Evolutionary conservation across 768 basidiomycete genomes (phyloP).

Genomic region (Clavaria fumosa): DNA sequence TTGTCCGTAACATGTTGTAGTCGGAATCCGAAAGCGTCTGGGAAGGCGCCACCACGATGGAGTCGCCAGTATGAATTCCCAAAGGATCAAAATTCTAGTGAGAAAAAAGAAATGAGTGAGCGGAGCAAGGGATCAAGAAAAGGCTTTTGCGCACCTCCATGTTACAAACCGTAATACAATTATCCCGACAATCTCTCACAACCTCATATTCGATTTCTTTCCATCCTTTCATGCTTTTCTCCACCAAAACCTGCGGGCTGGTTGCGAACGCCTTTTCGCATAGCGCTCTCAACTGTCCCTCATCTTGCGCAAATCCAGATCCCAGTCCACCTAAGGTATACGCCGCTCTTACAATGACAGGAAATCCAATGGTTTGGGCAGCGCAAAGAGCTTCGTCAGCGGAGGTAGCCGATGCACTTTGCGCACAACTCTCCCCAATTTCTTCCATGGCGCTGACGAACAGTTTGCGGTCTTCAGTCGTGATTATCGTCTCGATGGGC

Average conservation of each 20-base stretch:
- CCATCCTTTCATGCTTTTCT: constrained; percentile 99
- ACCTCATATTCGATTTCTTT: constrained; percentile 99
- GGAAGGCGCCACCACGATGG: constrained; percentile 94
- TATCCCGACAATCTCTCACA: constrained; percentile 92
- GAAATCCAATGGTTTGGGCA: constrained; percentile 77
- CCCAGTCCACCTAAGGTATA: constrained; percentile 94
- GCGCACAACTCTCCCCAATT: constrained; percentile 91
- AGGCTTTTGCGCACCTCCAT: constrained; percentile 88
- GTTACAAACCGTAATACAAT: constrained; percentile 99
- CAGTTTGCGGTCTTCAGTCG: constrained; percentile 89
- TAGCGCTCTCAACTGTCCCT: constrained; percentile 72
- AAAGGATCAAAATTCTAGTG: constrained; percentile 94
- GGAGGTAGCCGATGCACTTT: constrained; percentile 79
- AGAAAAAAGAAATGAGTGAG: constrained; percentile 2
- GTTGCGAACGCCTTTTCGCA: constrained; percentile 95
- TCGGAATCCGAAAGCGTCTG: constrained; percentile 98
- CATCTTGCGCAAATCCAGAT: constrained; percentile 91
- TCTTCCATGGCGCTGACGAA: constrained; percentile 90
- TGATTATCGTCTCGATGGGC: constrained; percentile 93
- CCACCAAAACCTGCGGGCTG: constrained; percentile 95
- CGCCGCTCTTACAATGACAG: constrained; percentile 92
- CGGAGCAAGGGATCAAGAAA: neutral
- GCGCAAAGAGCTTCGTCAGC: constrained; percentile 72
- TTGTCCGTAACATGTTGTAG: constrained; percentile 97
- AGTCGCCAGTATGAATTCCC: constrained; percentile 97